A percentile compares a stretch with the other conserved stretches of the same genome.
phyloP scores from a whole-genome alignment of 2,329 filamentous ascomycete species.

The Diaporthe caulivora region DNA sequence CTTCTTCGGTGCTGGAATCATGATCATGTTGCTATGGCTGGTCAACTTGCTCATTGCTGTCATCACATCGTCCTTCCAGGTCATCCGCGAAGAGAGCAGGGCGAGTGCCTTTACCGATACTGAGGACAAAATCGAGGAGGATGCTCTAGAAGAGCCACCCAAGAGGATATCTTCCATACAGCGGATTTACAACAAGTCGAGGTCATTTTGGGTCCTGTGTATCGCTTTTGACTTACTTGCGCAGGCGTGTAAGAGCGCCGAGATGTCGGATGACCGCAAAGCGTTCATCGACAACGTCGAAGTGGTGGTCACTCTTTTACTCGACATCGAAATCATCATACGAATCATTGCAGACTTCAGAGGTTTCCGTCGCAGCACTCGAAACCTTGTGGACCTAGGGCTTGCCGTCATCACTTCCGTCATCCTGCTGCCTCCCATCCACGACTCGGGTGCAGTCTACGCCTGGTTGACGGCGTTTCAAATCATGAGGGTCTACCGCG shows the following conservation, averaged over 20 bases:
- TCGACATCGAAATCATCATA: conserved; percentile 85
- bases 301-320: conserved; percentile 79
- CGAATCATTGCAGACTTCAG: conserved; percentile 86
- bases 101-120: conserved; percentile 91
- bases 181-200: conserved; percentile 78
- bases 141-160: conserved; percentile 55
- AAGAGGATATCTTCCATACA: conserved; percentile 68
- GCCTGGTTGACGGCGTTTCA: conserved; percentile 94
- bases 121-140: conserved; percentile 60
- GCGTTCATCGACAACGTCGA: conserved; percentile 80
- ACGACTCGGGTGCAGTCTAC: conserved; percentile 77
- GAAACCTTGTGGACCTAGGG: conserved; percentile 83
- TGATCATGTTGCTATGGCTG: conserved; percentile 96
- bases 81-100: conserved; percentile 96
- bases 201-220: conserved; percentile 81
- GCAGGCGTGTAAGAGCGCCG: conserved; percentile 81
- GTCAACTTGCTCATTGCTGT: conserved; percentile 95
- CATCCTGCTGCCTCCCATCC: conserved; percentile 88
- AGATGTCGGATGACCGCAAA: conserved; percentile 74
- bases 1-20: conserved; percentile 79
- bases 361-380: conserved; percentile 78
- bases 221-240: conserved; percentile 85
- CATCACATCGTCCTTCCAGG: conserved; percentile 98
- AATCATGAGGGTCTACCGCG: conserved; percentile 89
- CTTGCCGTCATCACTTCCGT: conserved; percentile 85